Percentiles rank a stretch among this genome's conserved stretches.
phyloP scores from a whole-genome alignment of 768 basidiomycete genomes.

The Termitomyces sp. region DNA sequence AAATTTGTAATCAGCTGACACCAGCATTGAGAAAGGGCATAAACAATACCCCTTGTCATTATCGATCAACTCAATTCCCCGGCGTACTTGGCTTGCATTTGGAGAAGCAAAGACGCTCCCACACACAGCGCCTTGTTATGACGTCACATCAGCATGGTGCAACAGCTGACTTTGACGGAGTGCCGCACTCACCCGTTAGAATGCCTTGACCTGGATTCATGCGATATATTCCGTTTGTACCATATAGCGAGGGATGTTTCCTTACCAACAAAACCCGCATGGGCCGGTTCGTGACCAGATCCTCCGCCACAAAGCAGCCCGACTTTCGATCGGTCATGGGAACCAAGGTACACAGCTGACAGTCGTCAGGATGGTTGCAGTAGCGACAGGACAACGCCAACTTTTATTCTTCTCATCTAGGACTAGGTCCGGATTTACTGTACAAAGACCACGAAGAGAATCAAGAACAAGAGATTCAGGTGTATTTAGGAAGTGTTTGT shows the following conservation, averaged over 20 bases:
- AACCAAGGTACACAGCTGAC: conserved; percentile 59
- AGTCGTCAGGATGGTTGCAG: conserved; percentile 6
- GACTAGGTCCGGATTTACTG: conserved; percentile 65
- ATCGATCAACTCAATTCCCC: conserved; percentile 73
- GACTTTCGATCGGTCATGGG: conserved; percentile 62
- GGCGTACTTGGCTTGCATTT: conserved; percentile 77
- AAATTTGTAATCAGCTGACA: not conserved
- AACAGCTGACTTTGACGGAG: not conserved
- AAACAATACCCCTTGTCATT: conserved; percentile 63
- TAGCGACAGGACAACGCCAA: conserved; percentile 21
- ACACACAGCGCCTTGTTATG: conserved; percentile 60
- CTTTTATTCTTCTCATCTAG: conserved; percentile 74
- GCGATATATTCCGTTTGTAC: not conserved
- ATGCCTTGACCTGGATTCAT: conserved; percentile 63
- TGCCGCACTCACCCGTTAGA: conserved; percentile 49
- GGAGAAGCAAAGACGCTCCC: conserved; percentile 92
- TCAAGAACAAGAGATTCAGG: conserved; percentile 72
- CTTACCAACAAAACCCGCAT: conserved; percentile 85
- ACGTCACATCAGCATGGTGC: not conserved
- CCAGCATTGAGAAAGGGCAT: not conserved
- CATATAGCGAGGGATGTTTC: not conserved
- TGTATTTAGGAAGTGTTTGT: conserved; percentile 79
- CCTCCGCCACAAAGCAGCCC: conserved; percentile 82
- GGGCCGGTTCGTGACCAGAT: conserved; percentile 89
- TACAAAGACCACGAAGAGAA: conserved; percentile 69